Percentiles rank a stretch among this genome's conserved stretches.
Conservation (phyloP, 73 alveolate genomes). For the Breviolum minutum region DNA sequence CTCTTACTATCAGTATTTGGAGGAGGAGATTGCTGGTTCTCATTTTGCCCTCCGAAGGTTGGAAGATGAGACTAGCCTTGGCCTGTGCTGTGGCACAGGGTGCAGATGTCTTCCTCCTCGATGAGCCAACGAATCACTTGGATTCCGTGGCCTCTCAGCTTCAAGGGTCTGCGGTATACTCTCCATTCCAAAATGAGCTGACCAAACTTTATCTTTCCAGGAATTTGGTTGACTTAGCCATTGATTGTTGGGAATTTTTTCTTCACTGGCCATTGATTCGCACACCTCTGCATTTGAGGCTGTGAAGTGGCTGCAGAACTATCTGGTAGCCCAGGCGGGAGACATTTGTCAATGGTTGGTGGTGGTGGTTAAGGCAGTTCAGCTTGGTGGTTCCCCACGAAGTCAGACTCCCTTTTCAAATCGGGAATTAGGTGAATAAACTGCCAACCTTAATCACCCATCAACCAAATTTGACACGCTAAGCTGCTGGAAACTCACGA, state of each 20-base stretch:
- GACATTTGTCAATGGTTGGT: neutral
- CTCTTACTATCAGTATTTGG: neutral
- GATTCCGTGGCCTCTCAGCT: constrained; percentile 88
- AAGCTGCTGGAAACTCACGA: no score
- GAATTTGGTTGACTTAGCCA: no score
- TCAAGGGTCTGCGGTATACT: neutral
- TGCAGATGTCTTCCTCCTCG: constrained; percentile 96
- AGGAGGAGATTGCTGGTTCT: neutral
- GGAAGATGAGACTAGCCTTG: constrained; percentile 97
- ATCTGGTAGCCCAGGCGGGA: constrained; percentile 36
- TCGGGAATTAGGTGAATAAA: neutral
- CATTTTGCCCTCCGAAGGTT: constrained; percentile 57
- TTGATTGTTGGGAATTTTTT: no score
- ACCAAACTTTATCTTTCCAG: neutral
- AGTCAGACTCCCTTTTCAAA: no score
- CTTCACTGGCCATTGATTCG: neutral
- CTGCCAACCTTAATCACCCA: no score
- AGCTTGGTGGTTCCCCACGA: neutral
- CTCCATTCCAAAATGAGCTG: neutral
- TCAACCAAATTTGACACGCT: no score
- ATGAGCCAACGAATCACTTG: constrained; percentile 80
- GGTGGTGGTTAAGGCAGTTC: neutral
- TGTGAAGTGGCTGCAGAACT: constrained; percentile 58
- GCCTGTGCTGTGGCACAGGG: constrained; percentile 96
- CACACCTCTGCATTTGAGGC: neutral